Base-by-base conservation (phyloP, 306 rosid species). In the Prunus davidiana region DNA sequence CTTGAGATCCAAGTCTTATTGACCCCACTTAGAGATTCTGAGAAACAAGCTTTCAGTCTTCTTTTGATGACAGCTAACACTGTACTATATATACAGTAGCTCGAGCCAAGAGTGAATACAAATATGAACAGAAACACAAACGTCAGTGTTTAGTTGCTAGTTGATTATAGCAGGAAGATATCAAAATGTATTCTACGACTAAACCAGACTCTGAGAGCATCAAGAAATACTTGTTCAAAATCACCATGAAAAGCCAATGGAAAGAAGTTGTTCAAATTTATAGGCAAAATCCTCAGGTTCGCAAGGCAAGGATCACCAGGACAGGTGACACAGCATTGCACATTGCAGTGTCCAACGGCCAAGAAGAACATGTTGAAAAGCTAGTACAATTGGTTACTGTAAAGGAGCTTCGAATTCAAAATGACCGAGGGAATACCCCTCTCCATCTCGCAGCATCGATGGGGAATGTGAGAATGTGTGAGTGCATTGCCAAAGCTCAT, bases 401-500 rank as follows among this genome's bases (percentile, higher is more conserved):
- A 3, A 1, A 32, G 3, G 84, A 73, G 11, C 77, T 82, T 0
- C 0, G 0, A n/a, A 0, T 34, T 3, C 12, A 7, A 55, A 82
- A 91, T 2, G 65, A 64, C 0, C 34, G n/a, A 11, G 85, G 89
- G 3, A 54, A 47, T 24, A 91, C 91, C 1, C 88, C 96, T 74
- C 78, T 91, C 34, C 96, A 91, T 51, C 2, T 69, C 0, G 93
- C 90, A 0, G 93, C 91, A 2, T 20, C 74, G 14, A 71, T 78
- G 12, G 88, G 91, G 8, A 84, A 30, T 13, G 54, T 5, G 13
- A 45, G 12, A 2, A 80, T 84, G 62, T 88, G 93, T 63, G 1
- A 22, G 0, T 49, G 46, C 34, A 64, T 85, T 1, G 68, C 78
- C 0, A 1, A 1, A 0, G 22, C 0, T 0, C 34, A 76, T 2